Base-by-base conservation (phyloP, 108 stramenopile genomes). In the Nitzschia inconspicua region DNA sequence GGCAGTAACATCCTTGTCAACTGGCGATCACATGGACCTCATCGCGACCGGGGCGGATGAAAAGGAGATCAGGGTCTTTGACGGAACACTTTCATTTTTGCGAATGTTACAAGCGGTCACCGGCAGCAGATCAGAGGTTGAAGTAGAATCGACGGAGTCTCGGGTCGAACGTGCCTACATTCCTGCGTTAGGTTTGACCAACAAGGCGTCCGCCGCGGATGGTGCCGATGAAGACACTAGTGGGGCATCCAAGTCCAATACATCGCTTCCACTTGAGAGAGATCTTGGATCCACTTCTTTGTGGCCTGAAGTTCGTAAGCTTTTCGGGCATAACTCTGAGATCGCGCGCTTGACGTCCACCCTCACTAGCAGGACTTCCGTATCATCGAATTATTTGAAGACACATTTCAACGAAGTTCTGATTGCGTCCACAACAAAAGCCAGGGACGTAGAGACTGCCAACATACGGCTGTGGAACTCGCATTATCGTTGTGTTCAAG, bases 41-140 rank as follows among this genome's bases (percentile, higher is more conserved):
- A 71, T 95, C 25, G 85, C 83, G 10, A 84, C 77, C 60, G 89
- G 93, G 6, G 93, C 88, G 1, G 93, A 95, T 56, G 93, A 95
- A 67, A 95, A 95, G 65, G 84, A 88, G 28, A 19, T 88, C 30
- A 65, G 93, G 22, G 86, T 83, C 2, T 95, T 95, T 70, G 93
- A 91, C 60, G 93, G 88, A 18, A 89, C 93, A 22, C 42, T 43
- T 8, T 63, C 79, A 20, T 85, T 89, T 24, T 28, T 84, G 36
- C 68, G 77, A 6, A 18, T 86, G 32, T 73, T 95, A 22, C 54
- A 66, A 47, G 18, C 40, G 11, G 42, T 53, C 8, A 42, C 42
- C n/a, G 58, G 70, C 43, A 32, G 22, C n/a, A 3, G 24, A 49
- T 32, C 19, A 2, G 24, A 11, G 11, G 44, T 2, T 24, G 22